These are phyloP conservation scores for Cyathus striatus DNA, from an alignment of 768 basidiomycete species.

Conservation along the genomic window DNA sequence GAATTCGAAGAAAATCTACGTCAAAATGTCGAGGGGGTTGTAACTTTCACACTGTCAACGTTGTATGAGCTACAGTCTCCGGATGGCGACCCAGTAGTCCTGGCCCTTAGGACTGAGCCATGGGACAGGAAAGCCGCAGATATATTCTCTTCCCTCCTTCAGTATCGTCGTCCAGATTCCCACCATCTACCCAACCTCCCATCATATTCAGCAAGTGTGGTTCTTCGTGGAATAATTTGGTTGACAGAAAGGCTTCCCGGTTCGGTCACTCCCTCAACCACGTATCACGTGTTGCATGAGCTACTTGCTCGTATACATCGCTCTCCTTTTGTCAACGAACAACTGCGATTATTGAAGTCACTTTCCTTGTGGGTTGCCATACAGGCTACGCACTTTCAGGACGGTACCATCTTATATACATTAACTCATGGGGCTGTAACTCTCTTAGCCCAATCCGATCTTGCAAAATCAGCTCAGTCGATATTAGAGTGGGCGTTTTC, in stretches of 20 bases:
- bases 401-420: conserved; percentile 58
- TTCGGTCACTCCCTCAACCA: conserved; percentile 47
- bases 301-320: conserved; percentile 63
- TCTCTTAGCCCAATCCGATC: conserved; percentile 62
- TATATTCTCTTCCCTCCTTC: conserved; percentile 47
- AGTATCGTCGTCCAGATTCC: conserved; percentile 41
- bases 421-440: conserved; percentile 64
- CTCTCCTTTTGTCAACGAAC: conserved; percentile 78
- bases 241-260: conserved; percentile 36
- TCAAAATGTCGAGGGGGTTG: conserved; percentile 50
- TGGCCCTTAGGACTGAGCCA: no score
- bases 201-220: conserved; percentile 37
- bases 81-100: no score
- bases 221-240: conserved; percentile 60
- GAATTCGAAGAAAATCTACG: conserved; percentile 32
- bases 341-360: conserved; percentile 67
- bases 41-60: conserved; percentile 53
- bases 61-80: no score
- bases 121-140: conserved; percentile 29
- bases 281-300: conserved; percentile 74
- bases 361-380: conserved; percentile 72
- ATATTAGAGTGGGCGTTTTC: conserved; percentile 75
- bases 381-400: conserved; percentile 47
- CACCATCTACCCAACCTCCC: conserved; percentile 73
- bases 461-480: conserved; percentile 66